Base-by-base conservation (phyloP, 139 green algal species). In the Tetradesmus obliquus region DNA sequence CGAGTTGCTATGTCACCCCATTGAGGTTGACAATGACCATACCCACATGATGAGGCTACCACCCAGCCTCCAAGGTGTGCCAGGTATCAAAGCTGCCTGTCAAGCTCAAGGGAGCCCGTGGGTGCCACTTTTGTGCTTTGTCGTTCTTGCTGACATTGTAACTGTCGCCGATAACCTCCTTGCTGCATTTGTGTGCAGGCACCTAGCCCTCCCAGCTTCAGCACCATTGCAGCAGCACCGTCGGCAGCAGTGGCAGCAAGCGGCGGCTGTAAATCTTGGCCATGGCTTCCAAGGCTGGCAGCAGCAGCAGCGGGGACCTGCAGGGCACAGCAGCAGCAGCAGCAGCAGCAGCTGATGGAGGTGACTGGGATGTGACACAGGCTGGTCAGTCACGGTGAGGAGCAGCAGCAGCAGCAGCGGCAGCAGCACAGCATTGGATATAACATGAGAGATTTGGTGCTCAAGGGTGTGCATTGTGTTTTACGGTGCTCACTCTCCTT, bases 361-460 rank as follows among this genome's bases (percentile, higher is more conserved):
- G 58, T 81, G 62, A 74, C 19, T 80, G 60, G 84, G 55, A 54
- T 19, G 45, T 89, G 2, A 62, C 24, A 5, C 62, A 89, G 69
- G 84, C 60, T 60, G 84, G 84, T 7, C 84, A 82, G 69, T 51
- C 60, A 45, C 79, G 84, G 84, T 89, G 54, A 20, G 82, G 8
- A 82, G n/a, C 32, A 83, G 24, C 79, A 20, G 79, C 32, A 55
- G n/a, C 24, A 55, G 9, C 22, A 12, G 2, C 1, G 10, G 6
- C 32, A 83, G 32, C 79, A 55, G 79, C 32, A 55, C 22, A 82
- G 76, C 76, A 82, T 12, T 81, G 72, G 17, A 19, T 76, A 76
- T 76, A 45, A 45, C 32, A 45, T 45, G 32, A 45, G 32, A 45
- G 32, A 45, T 45, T 45, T 45, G 32, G 32, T 45, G 32, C 32